A percentile compares a stretch with the other conserved stretches of the same genome.
Conservation (phyloP, 140 eudicot genomes). For the Ambrosia hybrid region DNA sequence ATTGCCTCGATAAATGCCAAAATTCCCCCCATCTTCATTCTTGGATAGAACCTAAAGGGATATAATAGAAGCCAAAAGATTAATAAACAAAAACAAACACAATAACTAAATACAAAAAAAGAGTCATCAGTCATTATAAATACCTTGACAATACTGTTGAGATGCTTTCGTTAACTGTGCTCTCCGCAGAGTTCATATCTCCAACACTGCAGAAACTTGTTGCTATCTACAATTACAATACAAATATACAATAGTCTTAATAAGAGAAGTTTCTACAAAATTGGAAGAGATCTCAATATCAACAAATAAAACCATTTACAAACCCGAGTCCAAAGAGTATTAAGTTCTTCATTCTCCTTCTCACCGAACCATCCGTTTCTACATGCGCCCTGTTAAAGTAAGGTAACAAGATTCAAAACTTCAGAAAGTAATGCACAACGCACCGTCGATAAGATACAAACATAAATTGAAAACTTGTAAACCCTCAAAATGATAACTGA, state of each 20-base stretch:
- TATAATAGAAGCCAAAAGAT: neutral
- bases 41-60: constrained; percentile 69
- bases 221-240: constrained; percentile 47
- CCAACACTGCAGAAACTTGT: constrained; percentile 45
- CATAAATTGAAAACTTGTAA: constrained; percentile 1
- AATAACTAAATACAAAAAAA: neutral
- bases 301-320: constrained; percentile 18
- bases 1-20: constrained; percentile 50
- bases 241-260: constrained; percentile 1
- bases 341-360: constrained; percentile 58
- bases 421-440: neutral
- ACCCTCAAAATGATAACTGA: neutral
- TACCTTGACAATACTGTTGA: constrained; percentile 70
- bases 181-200: constrained; percentile 47
- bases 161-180: constrained; percentile 35
- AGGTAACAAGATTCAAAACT: constrained; percentile 17
- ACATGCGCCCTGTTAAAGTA: constrained; percentile 64
- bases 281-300: neutral
- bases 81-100: constrained; percentile 13
- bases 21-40: constrained; percentile 62
- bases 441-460: constrained; percentile 14
- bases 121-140: neutral
- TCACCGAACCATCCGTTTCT: constrained; percentile 63
- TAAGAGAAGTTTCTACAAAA: neutral
- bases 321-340: constrained; percentile 59